phyloP scores from a whole-genome alignment of 495 filamentous ascomycete species.

The Margaritispora aquatica region DNA sequence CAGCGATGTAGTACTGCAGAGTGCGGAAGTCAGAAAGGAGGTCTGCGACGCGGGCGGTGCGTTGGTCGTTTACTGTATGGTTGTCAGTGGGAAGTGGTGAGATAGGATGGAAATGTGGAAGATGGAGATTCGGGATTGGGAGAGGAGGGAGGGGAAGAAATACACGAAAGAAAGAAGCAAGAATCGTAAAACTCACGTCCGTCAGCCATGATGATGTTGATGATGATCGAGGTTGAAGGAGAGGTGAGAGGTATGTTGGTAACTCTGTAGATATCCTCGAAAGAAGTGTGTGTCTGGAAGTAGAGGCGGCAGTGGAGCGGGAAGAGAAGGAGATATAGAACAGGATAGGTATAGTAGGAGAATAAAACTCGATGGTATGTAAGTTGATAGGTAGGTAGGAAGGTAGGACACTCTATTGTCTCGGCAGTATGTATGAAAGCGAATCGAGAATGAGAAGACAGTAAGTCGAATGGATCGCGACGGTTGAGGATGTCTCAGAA shows the following conservation, averaged over 20 bases:
- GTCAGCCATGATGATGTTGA: slow-evolving; percentile 26
- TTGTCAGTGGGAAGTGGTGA: slow-evolving; percentile 27
- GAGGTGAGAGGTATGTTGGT: slow-evolving; percentile 7
- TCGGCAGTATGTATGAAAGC: slow-evolving; percentile 24
- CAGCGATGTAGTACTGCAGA: slow-evolving; percentile 73
- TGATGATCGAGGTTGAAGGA: too few species aligned
- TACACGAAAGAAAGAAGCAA: slow-evolving; percentile 25
- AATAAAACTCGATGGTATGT: too few species aligned
- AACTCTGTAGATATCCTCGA: too few species aligned
- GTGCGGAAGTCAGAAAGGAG: slow-evolving; percentile 80
- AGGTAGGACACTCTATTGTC: slow-evolving; percentile 11
- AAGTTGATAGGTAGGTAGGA: slow-evolving; percentile 6
- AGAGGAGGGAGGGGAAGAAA: too few species aligned
- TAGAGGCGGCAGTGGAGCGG: too few species aligned
- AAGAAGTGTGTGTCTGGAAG: too few species aligned
- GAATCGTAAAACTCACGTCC: slow-evolving; percentile 27
- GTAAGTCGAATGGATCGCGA: slow-evolving; percentile 4
- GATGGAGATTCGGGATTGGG: too few species aligned
- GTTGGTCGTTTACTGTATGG: slow-evolving; percentile 73
- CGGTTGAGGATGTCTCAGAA: slow-evolving; percentile 19
- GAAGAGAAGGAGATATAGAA: too few species aligned
- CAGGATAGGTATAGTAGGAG: too few species aligned
- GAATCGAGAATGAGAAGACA: slow-evolving; percentile 16
- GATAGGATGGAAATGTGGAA: slow-evolving; percentile 23
- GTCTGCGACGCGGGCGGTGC: slow-evolving; percentile 74